phyloP scores from a whole-genome alignment of 306 rosid genomes.

The Prunus padus region DNA sequence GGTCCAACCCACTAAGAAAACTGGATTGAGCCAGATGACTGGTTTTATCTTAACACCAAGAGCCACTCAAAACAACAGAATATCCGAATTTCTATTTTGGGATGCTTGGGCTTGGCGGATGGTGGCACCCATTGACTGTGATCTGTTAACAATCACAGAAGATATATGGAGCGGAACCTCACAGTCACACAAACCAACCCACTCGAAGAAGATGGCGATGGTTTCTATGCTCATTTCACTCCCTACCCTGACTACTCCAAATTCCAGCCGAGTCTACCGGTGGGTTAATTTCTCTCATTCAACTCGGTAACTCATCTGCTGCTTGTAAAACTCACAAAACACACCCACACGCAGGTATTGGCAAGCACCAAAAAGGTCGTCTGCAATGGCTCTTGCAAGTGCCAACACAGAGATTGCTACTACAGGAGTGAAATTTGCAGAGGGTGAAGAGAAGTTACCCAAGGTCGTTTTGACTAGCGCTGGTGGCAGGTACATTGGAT shows the following conservation, averaged over 20 bases:
- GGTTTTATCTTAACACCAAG: neutral
- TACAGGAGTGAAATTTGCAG: conserved; percentile 57
- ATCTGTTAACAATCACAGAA: neutral
- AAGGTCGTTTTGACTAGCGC: conserved; percentile 75
- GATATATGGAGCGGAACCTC: neutral
- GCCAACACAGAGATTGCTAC: conserved; percentile 38
- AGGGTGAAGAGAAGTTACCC: conserved; percentile 85
- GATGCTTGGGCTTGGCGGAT: conserved; percentile 8
- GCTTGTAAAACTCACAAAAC: neutral
- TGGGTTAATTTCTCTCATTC: conserved; percentile 19
- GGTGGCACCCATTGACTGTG: neutral
- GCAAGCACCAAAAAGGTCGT: conserved; percentile 24
- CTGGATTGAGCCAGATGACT: too few species aligned
- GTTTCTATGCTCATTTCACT: conserved; percentile 46
- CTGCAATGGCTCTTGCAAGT: conserved; percentile 63
- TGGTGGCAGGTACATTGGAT: conserved; percentile 60
- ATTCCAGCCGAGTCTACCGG: conserved; percentile 48
- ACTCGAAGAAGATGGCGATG: conserved; percentile 43
- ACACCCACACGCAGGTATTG: neutral
- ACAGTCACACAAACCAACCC: neutral
- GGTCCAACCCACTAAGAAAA: neutral
- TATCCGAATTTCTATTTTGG: neutral
- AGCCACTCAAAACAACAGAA: neutral
- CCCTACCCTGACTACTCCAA: conserved; percentile 41
- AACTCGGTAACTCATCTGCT: neutral